Conservation (phyloP, 176 grass and related monocot genomes). For the Oryza glumipatula region DNA sequence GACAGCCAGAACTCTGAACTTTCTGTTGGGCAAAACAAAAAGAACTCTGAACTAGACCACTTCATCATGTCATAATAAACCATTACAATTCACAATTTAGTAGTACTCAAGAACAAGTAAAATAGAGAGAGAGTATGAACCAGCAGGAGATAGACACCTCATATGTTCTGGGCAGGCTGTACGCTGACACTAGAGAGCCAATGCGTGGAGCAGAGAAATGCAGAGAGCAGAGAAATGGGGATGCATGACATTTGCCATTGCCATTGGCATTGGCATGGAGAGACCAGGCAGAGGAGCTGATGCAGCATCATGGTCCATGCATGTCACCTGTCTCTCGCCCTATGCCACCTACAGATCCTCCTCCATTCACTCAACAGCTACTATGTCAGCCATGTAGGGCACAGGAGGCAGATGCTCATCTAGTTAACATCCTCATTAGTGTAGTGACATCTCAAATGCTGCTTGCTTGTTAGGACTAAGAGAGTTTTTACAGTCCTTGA, state of each 20-base stretch:
- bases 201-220: background rate
- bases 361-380: conserved; percentile 30
- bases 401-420: background rate
- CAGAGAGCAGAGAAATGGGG: background rate
- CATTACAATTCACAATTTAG: background rate
- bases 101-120: background rate
- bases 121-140: background rate
- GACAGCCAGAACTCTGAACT: conserved; percentile 4
- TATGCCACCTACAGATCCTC: background rate
- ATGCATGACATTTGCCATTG: background rate
- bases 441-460: background rate
- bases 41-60: background rate
- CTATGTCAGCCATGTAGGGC: background rate
- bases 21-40: background rate
- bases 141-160: background rate
- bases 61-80: background rate
- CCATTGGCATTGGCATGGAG: background rate
- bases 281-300: conserved; percentile 21
- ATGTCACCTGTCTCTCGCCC: background rate
- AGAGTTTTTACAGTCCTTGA: too few species aligned
- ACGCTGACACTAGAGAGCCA: background rate
- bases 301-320: conserved; percentile 23
- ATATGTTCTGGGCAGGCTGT: background rate
- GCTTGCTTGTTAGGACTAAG: background rate
- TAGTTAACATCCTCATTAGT: background rate